Percentiles rank a stretch among this genome's conserved stretches.
These are phyloP conservation scores for Nigrospora oryzae DNA, from an alignment of 2,329 filamentous ascomycete species.

Conservation along the genomic window DNA sequence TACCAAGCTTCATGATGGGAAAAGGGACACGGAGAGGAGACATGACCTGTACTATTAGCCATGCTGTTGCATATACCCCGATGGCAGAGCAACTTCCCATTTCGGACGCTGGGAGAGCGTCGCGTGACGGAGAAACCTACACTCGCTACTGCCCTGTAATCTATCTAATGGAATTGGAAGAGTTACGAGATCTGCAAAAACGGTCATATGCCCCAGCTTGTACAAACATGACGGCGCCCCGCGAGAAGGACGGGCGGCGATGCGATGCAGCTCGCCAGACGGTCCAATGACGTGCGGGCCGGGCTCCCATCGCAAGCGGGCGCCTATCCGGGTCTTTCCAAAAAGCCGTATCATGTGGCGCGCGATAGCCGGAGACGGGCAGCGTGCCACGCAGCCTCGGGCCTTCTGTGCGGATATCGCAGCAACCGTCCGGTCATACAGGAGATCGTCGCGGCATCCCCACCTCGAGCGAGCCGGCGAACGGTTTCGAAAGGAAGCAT, in stretches of 20 bases:
- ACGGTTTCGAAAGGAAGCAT: too few species aligned
- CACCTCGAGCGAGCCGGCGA: neutral
- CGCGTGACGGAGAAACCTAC: constrained; percentile 4
- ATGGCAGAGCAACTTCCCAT: constrained; percentile 5
- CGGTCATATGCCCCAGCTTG: too few species aligned
- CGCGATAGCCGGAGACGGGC: too few species aligned
- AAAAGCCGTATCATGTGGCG: too few species aligned
- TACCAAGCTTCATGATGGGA: constrained; percentile 2
- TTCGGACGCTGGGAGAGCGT: constrained; percentile 1
- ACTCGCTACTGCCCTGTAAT: constrained; percentile 9
- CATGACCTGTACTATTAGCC: constrained; percentile 7
- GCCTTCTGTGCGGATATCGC: too few species aligned
- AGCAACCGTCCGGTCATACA: neutral
- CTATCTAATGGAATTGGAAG: constrained; percentile 5
- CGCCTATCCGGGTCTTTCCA: too few species aligned
- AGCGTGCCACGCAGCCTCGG: too few species aligned
- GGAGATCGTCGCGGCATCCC: neutral
- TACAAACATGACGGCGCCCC: too few species aligned
- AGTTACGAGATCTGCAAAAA: neutral
- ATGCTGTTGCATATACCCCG: constrained; percentile 5
- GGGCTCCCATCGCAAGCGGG: too few species aligned
- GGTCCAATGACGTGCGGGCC: too few species aligned
- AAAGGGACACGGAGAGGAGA: constrained; percentile 3
- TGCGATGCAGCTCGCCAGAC: too few species aligned
- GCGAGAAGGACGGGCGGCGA: too few species aligned